A percentile compares a stretch with the other conserved stretches of the same genome.
These are phyloP conservation scores for Striga asiatica DNA, from an alignment of 257 asterid genomes.

Conservation along the genomic window DNA sequence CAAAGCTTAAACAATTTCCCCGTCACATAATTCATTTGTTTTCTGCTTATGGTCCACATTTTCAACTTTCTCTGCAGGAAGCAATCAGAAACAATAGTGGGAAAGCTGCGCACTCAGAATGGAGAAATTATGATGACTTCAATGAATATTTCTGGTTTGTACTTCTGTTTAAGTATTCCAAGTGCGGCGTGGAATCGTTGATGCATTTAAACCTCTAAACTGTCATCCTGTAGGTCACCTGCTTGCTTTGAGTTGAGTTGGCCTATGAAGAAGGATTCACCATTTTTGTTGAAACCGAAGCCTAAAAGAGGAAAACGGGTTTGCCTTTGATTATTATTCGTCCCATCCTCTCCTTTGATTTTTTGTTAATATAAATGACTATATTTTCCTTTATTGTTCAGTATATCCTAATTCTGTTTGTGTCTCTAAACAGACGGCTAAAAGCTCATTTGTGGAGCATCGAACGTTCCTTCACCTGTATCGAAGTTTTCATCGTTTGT, in stretches of 20 bases:
- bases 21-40: not conserved
- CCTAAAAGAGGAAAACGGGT: conserved; percentile 78
- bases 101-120: conserved; percentile 85
- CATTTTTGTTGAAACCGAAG: conserved; percentile 52
- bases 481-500: conserved; percentile 95
- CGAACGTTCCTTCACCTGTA: conserved; percentile 89
- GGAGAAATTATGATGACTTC: conserved; percentile 97
- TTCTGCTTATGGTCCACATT: not conserved
- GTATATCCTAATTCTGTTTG: conserved; percentile 5
- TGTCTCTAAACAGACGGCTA: conserved; percentile 54
- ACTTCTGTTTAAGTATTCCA: conserved; percentile 3
- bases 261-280: conserved; percentile 64
- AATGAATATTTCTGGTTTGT: conserved; percentile 89
- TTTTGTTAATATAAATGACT: not conserved
- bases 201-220: not conserved
- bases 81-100: conserved; percentile 62
- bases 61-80: conserved; percentile 42
- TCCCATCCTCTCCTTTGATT: not conserved
- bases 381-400: not conserved
- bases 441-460: conserved; percentile 95
- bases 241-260: conserved; percentile 79
- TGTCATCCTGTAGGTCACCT: conserved; percentile 62
- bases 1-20: too few species aligned
- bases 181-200: not conserved
- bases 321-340: conserved; percentile 24